Conservation (phyloP, 805 yeast genomes). For the Hanseniaspora valbyensis region DNA sequence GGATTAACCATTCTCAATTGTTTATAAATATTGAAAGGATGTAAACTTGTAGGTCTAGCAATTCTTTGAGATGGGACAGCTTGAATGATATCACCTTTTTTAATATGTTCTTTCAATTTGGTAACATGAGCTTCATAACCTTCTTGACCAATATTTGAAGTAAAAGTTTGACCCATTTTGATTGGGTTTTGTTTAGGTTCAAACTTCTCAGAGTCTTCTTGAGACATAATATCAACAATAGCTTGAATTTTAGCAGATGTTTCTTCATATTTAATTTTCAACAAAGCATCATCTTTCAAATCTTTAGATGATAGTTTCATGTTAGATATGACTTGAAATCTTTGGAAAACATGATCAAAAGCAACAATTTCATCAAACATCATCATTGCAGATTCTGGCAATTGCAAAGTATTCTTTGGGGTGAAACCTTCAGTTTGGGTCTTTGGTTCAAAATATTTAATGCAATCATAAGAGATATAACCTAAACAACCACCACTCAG, state of each 20-base stretch:
- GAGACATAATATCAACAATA: conserved; percentile 33
- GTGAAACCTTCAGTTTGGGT: conserved; percentile 46
- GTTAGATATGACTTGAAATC: conserved; percentile 83
- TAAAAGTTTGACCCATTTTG: conserved; percentile 52
- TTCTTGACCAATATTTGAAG: conserved; percentile 83
- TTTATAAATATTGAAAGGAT: conserved; percentile 92
- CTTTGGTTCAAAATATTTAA: conserved; percentile 90
- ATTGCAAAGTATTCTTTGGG: conserved; percentile 63
- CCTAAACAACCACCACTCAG: conserved; percentile 96
- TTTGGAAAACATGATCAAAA: conserved; percentile 85
- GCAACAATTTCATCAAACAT: conserved; percentile 81
- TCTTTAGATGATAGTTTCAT: conserved; percentile 31
- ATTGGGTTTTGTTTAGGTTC: conserved; percentile 67
- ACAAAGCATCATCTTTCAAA: conserved; percentile 30
- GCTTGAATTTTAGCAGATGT: conserved; percentile 52
- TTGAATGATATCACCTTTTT: conserved; percentile 89
- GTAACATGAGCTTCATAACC: conserved; percentile 83
- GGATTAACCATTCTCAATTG: conserved; percentile 94
- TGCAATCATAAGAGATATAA: conserved; percentile 90
- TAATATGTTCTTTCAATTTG: conserved; percentile 64
- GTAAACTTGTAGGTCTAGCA: conserved; percentile 86
- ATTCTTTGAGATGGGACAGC: conserved; percentile 98
- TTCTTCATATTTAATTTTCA: conserved; percentile 38
- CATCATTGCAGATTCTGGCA: conserved; percentile 92
- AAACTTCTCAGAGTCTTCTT: background rate